Conservation (phyloP, 1,284 basidiomycete genomes). For the Xerocomus amazonicus region DNA sequence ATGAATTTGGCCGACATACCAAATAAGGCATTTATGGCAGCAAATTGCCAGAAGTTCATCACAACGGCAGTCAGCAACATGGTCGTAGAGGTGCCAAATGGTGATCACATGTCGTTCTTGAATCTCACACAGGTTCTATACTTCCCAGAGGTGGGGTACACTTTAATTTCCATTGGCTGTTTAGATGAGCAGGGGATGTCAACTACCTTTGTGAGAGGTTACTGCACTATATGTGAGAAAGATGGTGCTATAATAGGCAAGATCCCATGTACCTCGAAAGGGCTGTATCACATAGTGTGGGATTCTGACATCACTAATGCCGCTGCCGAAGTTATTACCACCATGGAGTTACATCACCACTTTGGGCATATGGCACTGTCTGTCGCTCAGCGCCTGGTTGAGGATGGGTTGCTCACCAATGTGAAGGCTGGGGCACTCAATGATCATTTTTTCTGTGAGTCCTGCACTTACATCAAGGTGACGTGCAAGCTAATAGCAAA, state of each 20-base stretch:
- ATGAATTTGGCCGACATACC: background rate
- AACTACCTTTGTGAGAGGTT: background rate
- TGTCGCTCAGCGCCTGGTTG: background rate
- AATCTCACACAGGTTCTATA: background rate
- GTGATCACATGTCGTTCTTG: too few species aligned
- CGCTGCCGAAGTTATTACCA: conserved; percentile 19
- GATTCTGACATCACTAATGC: too few species aligned
- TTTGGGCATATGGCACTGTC: conserved; percentile 36
- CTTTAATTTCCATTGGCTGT: background rate
- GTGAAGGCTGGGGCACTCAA: background rate
- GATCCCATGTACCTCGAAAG: background rate
- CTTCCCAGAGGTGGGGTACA: too few species aligned
- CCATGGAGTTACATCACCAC: conserved; percentile 33
- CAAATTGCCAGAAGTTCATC: background rate
- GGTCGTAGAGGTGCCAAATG: too few species aligned
- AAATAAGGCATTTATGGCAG: background rate
- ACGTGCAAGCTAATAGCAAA: conserved; percentile 14
- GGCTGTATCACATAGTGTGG: background rate
- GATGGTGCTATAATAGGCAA: background rate
- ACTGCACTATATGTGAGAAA: background rate
- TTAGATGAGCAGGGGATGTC: background rate
- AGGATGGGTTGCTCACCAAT: conserved; percentile 1
- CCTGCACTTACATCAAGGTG: conserved; percentile 11
- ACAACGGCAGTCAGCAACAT: too few species aligned
- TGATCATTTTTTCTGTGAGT: conserved; percentile 23